Evolutionary conservation across 768 basidiomycete species (phyloP).

Genomic region (Podaxis rugospora): DNA sequence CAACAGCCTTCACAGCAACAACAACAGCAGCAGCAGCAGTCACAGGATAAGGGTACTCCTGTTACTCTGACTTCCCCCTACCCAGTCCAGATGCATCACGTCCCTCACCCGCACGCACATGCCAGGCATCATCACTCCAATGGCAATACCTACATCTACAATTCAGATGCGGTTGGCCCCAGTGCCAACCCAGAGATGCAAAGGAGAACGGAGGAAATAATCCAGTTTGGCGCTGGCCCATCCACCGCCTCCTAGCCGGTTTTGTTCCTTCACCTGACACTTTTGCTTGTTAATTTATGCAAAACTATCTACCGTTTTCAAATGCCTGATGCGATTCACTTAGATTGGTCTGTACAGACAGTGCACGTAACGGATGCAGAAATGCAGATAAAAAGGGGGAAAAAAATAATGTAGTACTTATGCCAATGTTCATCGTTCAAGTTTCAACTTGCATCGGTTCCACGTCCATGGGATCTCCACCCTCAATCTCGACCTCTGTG

Average conservation of each 20-base stretch:
- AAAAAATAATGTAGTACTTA: background rate
- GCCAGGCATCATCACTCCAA: constrained; percentile 66
- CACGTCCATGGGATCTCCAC: constrained; percentile 52
- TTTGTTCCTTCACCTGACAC: constrained; percentile 16
- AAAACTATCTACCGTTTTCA: constrained; percentile 18
- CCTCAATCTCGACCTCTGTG: too few relatives aligned
- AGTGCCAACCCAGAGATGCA: constrained; percentile 31
- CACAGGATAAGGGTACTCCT: constrained; percentile 13
- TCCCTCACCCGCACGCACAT: constrained; percentile 76
- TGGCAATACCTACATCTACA: constrained; percentile 37
- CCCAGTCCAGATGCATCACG: constrained; percentile 69
- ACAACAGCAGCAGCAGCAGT: constrained; percentile 15
- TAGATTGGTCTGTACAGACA: constrained; percentile 2
- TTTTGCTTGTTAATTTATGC: constrained; percentile 11
- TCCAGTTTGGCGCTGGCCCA: constrained; percentile 39
- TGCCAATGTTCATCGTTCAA: background rate
- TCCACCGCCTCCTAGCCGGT: constrained; percentile 9
- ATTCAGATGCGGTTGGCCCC: constrained; percentile 28
- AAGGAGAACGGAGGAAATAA: constrained; percentile 41
- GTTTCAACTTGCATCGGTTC: constrained; percentile 26
- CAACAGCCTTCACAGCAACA: background rate
- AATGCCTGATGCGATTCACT: constrained; percentile 13
- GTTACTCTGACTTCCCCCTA: constrained; percentile 59
- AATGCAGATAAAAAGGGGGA: background rate
- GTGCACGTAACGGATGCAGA: background rate